These are phyloP conservation scores for Metroxylon sagu DNA, from an alignment of 176 grass and related monocot species.

Conservation along the genomic window DNA sequence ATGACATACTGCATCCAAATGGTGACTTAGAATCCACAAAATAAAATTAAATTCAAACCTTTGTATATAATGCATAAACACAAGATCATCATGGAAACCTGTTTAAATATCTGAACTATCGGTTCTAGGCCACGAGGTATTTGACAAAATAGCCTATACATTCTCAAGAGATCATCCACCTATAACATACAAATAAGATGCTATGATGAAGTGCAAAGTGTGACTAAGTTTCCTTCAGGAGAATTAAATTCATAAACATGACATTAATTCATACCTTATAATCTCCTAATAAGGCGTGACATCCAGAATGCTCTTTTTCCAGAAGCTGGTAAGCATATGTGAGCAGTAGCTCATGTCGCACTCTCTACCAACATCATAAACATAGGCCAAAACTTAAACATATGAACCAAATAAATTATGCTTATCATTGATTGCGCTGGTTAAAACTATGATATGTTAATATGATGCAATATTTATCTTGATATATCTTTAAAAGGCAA, in stretches of 20 bases:
- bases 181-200: slow-evolving; percentile 8
- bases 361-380: slow-evolving; percentile 38
- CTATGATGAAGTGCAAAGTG: not conserved
- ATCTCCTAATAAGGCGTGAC: slow-evolving; percentile 73
- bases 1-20: slow-evolving; percentile 60
- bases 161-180: slow-evolving; percentile 84
- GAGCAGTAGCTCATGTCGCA: slow-evolving; percentile 79
- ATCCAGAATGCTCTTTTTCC: slow-evolving; percentile 91
- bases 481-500: no score
- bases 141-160: slow-evolving; percentile 86
- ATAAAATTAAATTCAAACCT: no score
- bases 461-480: not conserved
- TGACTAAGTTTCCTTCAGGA: not conserved
- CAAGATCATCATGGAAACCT: slow-evolving; percentile 22
- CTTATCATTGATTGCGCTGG: not conserved
- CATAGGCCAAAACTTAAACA: not conserved
- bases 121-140: slow-evolving; percentile 75
- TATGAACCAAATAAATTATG: not conserved
- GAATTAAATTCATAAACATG: not conserved
- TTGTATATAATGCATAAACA: no score
- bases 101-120: slow-evolving; percentile 86
- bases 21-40: no score
- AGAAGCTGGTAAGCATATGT: slow-evolving; percentile 71
- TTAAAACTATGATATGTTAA: not conserved
- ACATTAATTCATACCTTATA: slow-evolving; percentile 58